Base-by-base conservation (phyloP, 73 alveolate species). In the Paramecium bursaria region DNA sequence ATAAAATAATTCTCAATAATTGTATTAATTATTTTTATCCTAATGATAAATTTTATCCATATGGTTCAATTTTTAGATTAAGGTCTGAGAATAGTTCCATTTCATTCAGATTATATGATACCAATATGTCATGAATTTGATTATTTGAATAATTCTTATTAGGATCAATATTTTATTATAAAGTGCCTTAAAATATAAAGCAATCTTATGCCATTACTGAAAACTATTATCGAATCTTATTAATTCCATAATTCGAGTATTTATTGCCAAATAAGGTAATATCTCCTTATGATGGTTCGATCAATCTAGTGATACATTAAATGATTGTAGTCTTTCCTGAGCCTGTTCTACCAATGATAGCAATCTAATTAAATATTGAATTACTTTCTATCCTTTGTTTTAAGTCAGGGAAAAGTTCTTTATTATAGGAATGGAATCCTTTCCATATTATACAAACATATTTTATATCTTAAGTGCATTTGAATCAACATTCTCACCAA, bases 301-400 rank as follows among this genome's bases (percentile, higher is more conserved):
- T 82, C 14, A 93, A 33, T 29, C 96, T 85, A 11, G 89, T 53
- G 22, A 93, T 88, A n/a, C 93, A 87, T 19, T 86, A 75, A 17
- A 86, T 75, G 7, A 93, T 55, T 42, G 95, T 49, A 19, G 94
- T 86, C 73, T 93, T 93, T 1, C 98, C 98, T n/a, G 94, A 86
- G 3, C 99, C 99, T 35, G 99, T 95, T 82, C 99, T 91, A 0
- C 99, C 99, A 21, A 95, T 95, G 46, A 95, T 87, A 1, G 98
- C 99, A 1, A 95, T 82, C 86, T 93, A 2, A 10, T 9, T 23
- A 57, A 10, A 27, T 23, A 29, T 10, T 50, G 33, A 26, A n/a
- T 27, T 39, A 67, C 53, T 14, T 67, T 67, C 44, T 67, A 67
- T 67, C 55, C 27, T 19, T 67, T 21, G 19, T 31, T 19, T 19